A percentile compares a stretch with the other conserved stretches of the same genome.
These are phyloP conservation scores for Auricularia sp. DNA, from an alignment of 768 basidiomycete species.

Conservation along the genomic window DNA sequence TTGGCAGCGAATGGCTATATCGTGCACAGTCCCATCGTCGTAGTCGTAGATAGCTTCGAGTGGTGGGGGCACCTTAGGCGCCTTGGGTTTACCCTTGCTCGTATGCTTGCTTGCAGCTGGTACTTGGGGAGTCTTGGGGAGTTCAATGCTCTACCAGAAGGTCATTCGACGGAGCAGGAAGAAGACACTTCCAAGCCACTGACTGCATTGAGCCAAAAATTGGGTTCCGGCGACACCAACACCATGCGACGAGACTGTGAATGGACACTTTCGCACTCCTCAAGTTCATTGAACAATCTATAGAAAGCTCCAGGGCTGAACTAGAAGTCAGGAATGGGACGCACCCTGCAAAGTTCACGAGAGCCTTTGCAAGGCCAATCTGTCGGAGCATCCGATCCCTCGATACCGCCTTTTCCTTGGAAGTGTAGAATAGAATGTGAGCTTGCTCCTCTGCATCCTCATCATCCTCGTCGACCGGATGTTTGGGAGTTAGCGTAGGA, in stretches of 20 bases:
- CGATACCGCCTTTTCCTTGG: conserved; percentile 71
- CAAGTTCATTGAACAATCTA: conserved; percentile 15
- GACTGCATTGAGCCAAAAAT: conserved; percentile 84
- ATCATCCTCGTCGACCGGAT: conserved; percentile 44
- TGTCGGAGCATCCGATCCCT: conserved; percentile 83
- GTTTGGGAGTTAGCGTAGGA: conserved; percentile 65
- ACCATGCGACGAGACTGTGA: conserved; percentile 70
- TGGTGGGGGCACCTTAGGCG: too few species aligned
- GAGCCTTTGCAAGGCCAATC: conserved; percentile 87
- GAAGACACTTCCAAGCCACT: conserved; percentile 31
- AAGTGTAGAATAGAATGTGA: conserved; percentile 86
- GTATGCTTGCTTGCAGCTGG: too few species aligned
- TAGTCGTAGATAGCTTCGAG: conserved; percentile 62
- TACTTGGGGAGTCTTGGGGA: too few species aligned
- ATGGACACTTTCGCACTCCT: conserved; percentile 62
- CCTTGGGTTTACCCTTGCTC: too few species aligned
- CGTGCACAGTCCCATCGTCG: too few species aligned
- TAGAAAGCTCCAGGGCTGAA: conserved; percentile 1
- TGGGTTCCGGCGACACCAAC: conserved; percentile 72
- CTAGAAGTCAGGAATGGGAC: conserved; percentile 22
- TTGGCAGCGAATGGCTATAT: too few species aligned
- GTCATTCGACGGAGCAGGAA: too few species aligned
- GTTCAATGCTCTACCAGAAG: too few species aligned
- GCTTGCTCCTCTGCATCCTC: conserved; percentile 89
- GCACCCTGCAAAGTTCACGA: conserved; percentile 80